A percentile compares a stretch with the other conserved stretches of the same genome.
Conservation (phyloP, 108 stramenopile species). For the Stephanodiscus triporus region DNA sequence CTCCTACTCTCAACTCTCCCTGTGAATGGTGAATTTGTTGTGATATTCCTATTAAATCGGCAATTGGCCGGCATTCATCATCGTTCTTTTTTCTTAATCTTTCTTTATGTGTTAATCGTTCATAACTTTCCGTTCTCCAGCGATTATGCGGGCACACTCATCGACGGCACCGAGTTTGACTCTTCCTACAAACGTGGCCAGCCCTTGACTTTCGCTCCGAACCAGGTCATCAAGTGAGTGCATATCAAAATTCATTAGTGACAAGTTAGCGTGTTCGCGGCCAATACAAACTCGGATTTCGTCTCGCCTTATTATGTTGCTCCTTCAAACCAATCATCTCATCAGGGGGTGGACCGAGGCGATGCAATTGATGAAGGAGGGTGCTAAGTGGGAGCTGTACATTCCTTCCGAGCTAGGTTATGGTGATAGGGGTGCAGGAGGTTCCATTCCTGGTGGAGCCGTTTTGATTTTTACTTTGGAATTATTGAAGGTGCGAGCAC, state of each 20-base stretch:
- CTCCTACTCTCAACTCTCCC: conserved; percentile 42
- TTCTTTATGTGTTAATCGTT: background rate
- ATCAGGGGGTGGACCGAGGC: conserved; percentile 79
- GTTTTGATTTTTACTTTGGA: conserved; percentile 65
- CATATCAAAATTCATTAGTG: background rate
- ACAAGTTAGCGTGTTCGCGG: too few relatives aligned
- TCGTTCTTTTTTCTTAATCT: background rate
- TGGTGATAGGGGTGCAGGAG: conserved; percentile 58
- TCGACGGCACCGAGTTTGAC: conserved; percentile 66
- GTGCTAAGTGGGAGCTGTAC: conserved; percentile 96
- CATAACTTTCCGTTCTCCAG: conserved; percentile 16
- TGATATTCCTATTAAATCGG: background rate
- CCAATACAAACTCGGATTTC: background rate
- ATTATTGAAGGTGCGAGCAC: conserved; percentile 48
- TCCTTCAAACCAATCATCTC: background rate
- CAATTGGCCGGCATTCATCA: background rate
- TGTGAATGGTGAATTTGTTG: conserved; percentile 17
- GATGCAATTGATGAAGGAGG: conserved; percentile 97
- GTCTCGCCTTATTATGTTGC: background rate
- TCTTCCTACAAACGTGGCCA: conserved; percentile 56
- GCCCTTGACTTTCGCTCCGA: conserved; percentile 62
- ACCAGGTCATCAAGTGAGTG: conserved; percentile 58
- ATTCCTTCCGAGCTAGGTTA: conserved; percentile 91
- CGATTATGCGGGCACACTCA: conserved; percentile 62
- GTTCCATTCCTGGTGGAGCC: conserved; percentile 60